A percentile compares a stretch with the other conserved stretches of the same genome.
Evolutionary conservation across 1,284 basidiomycete genomes (phyloP).

Genomic region (Cryptococcus neoformans): DNA sequence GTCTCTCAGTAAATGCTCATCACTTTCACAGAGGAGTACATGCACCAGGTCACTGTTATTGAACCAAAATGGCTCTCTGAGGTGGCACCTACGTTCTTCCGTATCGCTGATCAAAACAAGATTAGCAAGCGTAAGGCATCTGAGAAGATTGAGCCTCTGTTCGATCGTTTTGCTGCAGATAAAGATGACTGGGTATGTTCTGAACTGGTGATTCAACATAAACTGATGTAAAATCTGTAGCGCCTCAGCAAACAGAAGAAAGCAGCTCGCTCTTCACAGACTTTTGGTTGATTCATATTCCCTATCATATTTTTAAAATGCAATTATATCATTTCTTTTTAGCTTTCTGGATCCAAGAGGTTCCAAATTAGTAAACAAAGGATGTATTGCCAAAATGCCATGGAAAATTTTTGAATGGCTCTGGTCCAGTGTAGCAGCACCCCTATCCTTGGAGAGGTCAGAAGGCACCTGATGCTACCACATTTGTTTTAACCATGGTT

Average conservation of each 20-base stretch:
- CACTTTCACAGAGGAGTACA: conserved; percentile 66
- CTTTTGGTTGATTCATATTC: conserved; percentile 25
- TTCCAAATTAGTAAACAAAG: no score
- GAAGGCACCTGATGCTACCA: no score
- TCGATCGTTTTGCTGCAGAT: conserved; percentile 48
- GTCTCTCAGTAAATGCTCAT: conserved; percentile 7
- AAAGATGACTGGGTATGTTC: conserved; percentile 51
- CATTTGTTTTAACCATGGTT: no score
- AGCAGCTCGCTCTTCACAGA: conserved; percentile 45
- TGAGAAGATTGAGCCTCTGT: conserved; percentile 89
- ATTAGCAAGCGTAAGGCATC: conserved; percentile 96
- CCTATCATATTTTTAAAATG: no score
- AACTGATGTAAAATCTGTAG: conserved; percentile 5
- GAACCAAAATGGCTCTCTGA: conserved; percentile 99
- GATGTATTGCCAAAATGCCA: no score
- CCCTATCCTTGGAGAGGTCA: no score
- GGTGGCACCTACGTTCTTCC: conserved; percentile 94
- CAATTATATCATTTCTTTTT: no score
- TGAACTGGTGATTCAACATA: background rate
- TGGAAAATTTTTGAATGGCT: no score
- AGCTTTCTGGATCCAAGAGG: no score
- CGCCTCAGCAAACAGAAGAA: conserved; percentile 49
- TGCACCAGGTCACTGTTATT: conserved; percentile 89
- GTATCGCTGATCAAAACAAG: conserved; percentile 90
- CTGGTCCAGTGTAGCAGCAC: no score